Conservation (phyloP, 257 asterid species). For the Pogostemon cablin region DNA sequence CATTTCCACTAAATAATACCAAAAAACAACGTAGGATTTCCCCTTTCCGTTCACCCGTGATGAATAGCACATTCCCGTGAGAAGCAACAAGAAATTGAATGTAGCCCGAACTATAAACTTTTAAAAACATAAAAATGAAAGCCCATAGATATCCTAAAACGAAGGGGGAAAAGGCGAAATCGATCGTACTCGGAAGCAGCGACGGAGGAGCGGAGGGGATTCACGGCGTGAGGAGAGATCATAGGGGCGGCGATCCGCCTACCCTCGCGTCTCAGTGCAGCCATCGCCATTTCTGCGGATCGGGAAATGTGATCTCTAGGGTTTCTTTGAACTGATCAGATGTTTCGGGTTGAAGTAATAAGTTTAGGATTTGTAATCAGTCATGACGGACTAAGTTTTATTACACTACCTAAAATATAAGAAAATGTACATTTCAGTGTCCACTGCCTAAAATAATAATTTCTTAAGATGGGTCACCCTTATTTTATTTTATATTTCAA, state of each 20-base stretch:
- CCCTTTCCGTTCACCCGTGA: not conserved
- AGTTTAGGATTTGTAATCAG: too few relatives aligned
- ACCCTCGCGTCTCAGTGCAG: conserved; percentile 89
- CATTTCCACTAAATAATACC: not conserved
- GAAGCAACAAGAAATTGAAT: conserved; percentile 3
- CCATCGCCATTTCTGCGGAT: conserved; percentile 73
- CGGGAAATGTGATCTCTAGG: conserved; percentile 28
- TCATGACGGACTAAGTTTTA: too few relatives aligned
- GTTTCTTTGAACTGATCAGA: conserved; percentile 29
- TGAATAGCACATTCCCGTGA: not conserved
- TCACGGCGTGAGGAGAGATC: conserved; percentile 58
- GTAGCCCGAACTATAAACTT: not conserved
- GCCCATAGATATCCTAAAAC: not conserved
- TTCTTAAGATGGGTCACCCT: too few relatives aligned
- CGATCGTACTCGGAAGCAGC: conserved; percentile 59
- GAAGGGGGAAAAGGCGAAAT: conserved; percentile 8
- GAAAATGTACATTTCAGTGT: too few relatives aligned
- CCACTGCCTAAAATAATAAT: too few relatives aligned
- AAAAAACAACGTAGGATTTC: not conserved
- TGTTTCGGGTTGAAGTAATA: not conserved
- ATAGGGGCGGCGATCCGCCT: conserved; percentile 81
- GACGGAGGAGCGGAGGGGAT: conserved; percentile 61
- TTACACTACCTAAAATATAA: too few relatives aligned
- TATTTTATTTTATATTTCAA: too few relatives aligned
- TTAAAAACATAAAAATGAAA: not conserved